Conservation (phyloP, 1,284 basidiomycete species). For the Amylostereum areolatum region DNA sequence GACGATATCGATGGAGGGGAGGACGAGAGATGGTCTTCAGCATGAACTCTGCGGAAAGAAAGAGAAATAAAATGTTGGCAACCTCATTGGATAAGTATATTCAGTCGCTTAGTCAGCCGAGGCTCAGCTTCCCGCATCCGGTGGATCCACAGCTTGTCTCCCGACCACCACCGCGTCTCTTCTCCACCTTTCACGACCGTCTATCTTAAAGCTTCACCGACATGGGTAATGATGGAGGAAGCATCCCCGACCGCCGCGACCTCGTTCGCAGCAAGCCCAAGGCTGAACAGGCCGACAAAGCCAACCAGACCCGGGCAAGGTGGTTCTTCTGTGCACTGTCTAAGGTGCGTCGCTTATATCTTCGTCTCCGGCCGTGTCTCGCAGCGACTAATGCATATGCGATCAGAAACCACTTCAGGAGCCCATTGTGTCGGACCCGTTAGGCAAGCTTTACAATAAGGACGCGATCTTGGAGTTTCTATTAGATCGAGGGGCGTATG, state of each 20-base stretch:
- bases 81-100: too few relatives aligned
- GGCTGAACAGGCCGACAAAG: conserved; percentile 81
- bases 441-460: conserved; percentile 94
- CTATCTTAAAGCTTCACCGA: conserved; percentile 1
- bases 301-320: conserved; percentile 77
- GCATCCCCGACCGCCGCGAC: conserved; percentile 79
- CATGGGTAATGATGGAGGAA: conserved; percentile 86
- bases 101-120: too few relatives aligned
- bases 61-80: too few relatives aligned
- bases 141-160: too few relatives aligned
- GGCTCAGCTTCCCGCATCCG: too few relatives aligned
- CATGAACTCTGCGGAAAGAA: too few relatives aligned
- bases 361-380: not conserved
- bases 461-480: conserved; percentile 86
- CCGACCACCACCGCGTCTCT: too few relatives aligned
- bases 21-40: too few relatives aligned
- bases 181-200: not conserved
- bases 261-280: conserved; percentile 73
- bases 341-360: conserved; percentile 53
- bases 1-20: too few relatives aligned
- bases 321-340: conserved; percentile 92
- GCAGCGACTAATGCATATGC: conserved; percentile 4
- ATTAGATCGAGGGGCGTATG: conserved; percentile 70
- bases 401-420: conserved; percentile 72
- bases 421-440: conserved; percentile 82